A percentile compares a stretch with the other conserved stretches of the same genome.
Conservation (phyloP, 805 yeast species). For the Wickerhamiella cacticola region DNA sequence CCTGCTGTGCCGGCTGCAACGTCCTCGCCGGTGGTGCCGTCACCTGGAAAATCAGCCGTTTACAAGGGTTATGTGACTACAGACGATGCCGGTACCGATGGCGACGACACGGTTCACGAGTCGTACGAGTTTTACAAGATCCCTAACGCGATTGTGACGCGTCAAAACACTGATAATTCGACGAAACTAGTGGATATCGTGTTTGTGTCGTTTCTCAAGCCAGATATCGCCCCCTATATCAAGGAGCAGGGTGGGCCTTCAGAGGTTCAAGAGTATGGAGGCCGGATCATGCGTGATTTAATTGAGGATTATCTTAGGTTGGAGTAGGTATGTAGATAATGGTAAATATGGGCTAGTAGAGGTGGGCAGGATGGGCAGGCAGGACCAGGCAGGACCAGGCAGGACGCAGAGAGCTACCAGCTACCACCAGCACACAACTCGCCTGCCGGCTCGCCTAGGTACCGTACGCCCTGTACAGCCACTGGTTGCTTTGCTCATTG, state of each 20-base stretch:
- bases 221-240: slow-evolving; percentile 36
- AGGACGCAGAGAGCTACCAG: too few species aligned
- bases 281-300: slow-evolving; percentile 13
- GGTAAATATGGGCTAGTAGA: too few species aligned
- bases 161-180: slow-evolving; percentile 23
- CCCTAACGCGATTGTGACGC: slow-evolving; percentile 65
- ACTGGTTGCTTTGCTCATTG: too few species aligned
- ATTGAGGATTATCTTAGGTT: slow-evolving; percentile 13
- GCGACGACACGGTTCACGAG: slow-evolving; percentile 65
- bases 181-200: slow-evolving; percentile 35
- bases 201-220: slow-evolving; percentile 59
- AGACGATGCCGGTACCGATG: slow-evolving; percentile 75
- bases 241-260: slow-evolving; percentile 19
- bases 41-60: neutral
- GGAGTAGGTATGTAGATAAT: too few species aligned
- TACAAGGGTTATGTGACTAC: slow-evolving; percentile 56
- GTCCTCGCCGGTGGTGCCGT: neutral
- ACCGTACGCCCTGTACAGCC: too few species aligned
- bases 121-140: slow-evolving; percentile 44
- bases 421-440: too few species aligned
- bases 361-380: too few species aligned
- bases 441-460: too few species aligned
- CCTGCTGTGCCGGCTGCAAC: slow-evolving; percentile 6
- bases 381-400: too few species aligned
- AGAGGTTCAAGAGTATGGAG: slow-evolving; percentile 10